Base-by-base conservation (phyloP, 1,139 yeast species). In the Debaryomyces fabryi region DNA sequence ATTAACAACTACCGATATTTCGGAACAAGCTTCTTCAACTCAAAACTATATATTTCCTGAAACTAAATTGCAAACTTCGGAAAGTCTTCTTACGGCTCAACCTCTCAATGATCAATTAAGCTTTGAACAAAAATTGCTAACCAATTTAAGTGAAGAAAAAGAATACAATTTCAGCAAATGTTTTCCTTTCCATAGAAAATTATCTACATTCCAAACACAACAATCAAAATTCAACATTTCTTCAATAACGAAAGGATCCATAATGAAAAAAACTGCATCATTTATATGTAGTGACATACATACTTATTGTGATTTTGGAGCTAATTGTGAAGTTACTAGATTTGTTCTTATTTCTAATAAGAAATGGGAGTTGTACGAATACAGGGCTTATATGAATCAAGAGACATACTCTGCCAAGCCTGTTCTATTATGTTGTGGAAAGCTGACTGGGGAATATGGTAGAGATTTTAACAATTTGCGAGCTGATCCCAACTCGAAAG, bases 161-260 rank as follows among this genome's bases (percentile, higher is more conserved):
- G 96, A 88, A 62, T 74, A 80, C 54, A 76, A 84, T 49, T 89
- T 85, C 65, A 83, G 85, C 15, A 86, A 85, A 58, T 88, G 95
- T 57, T 91, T 89, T 68, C 97, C 97, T 1, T 81, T 84, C 49
- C 88, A 87, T 63, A 73, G 96, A 49, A 85, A 86, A 59, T 74
- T 83, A 45, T 75, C 80, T 36, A 82, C 85, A 34, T 85, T 79
- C 62, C 77, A 79, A 20, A 85, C 93, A 0, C 92, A 85, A 55
- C 82, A 83, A 25, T 63, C 78, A 32, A 76, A 73, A 49, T 69
- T 82, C 46, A 71, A 69, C 67, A 71, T 63, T 58, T 74, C 67
- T 1, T 53, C 62, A 13, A 52, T 59, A 33, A 51, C 60, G 6
- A 72, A 77, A 51, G 76, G 77, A 0, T 52, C 67, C 0, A 60